phyloP scores from a whole-genome alignment of 2,329 filamentous ascomycete species.

The Talaromyces sp. region DNA sequence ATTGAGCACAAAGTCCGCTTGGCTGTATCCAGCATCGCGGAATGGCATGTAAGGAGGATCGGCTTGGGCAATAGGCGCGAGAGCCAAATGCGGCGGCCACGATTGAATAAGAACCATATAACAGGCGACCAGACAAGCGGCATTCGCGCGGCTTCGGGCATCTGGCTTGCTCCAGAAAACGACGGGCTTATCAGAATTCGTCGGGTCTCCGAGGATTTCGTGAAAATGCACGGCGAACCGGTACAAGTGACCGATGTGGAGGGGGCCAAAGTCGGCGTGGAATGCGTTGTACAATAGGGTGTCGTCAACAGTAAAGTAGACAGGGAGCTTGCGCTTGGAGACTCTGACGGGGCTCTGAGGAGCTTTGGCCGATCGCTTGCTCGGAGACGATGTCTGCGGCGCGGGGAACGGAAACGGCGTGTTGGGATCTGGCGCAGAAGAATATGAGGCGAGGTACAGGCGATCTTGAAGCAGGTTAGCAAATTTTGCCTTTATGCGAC shows the following conservation, averaged over 20 bases:
- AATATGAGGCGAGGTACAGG: conserved; percentile 89
- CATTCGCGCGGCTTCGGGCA: conserved; percentile 81
- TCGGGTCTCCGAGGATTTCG: conserved; percentile 85
- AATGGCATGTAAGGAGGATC: conserved; percentile 99
- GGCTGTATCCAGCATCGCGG: conserved; percentile 95
- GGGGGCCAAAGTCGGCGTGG: conserved; percentile 94
- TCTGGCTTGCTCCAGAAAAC: conserved; percentile 96
- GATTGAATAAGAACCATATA: conserved; percentile 99
- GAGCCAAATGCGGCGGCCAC: conserved; percentile 91
- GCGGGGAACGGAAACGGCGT: conserved; percentile 80
- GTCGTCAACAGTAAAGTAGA: conserved; percentile 94
- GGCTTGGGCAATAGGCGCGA: conserved; percentile 92
- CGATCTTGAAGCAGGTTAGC: conserved; percentile 58
- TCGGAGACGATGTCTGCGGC: conserved; percentile 59
- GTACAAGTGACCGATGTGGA: conserved; percentile 96
- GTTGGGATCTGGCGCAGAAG: conserved; percentile 70
- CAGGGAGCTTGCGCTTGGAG: conserved; percentile 60
- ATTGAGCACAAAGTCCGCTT: conserved; percentile 91
- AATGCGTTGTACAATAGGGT: conserved; percentile 94
- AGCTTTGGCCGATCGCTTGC: conserved; percentile 66
- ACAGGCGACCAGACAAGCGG: conserved; percentile 88
- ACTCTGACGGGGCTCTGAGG: conserved; percentile 54
- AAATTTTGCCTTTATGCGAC: background rate
- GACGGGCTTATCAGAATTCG: conserved; percentile 82
- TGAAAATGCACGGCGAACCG: conserved; percentile 94